Base-by-base conservation (phyloP, 2,329 filamentous ascomycete species). In the Botryosphaeria dothidea region DNA sequence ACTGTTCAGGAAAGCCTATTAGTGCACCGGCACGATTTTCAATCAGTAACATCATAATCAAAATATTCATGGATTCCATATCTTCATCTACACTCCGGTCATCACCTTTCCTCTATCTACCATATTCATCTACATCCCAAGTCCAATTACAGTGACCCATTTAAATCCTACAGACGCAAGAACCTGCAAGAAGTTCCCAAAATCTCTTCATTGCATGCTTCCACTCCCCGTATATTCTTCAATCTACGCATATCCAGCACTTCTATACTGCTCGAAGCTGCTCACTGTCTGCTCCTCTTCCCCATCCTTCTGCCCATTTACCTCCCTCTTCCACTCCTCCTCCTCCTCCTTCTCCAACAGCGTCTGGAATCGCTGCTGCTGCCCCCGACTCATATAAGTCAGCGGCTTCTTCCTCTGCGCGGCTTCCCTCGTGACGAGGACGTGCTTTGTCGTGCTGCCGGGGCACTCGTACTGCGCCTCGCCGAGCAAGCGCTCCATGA, bases 391-490 rank as follows among this genome's bases (percentile, higher is more conserved):
- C 67, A 83, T 81, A 68, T 80, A 82, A 6, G 81, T 68, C 15
- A 80, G 78, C 15, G 74, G 74, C 7, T 66, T 67, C 68, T 80
- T 79, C 66, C 79, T 71, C 62, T 77, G 74, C 41, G 81, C 81
- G 25, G 80, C 81, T 13, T 75, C 78, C 67, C 79, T 77, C 3
- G 77, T 83, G 58, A 84, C 72, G 25, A 83, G 74, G 9, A 83
- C 77, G 65, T 81, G 78, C 68, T 80, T 81, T 36, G 80, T 76
- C 5, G 74, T 75, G 23, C 75, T 78, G 3, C 81, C 81, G 73
- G 82, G 82, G 27, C 79, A 76, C 65, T 83, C 81, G 67, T 81
- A 84, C 77, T 83, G 83, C 56, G 73, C 71, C 67, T 82, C 75
- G 57, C 75, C 74, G 4, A 84, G 74, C 48, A 84, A 66, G 21